These are phyloP conservation scores for Aspergillus sp. DNA, from an alignment of 2,329 filamentous ascomycete genomes.

Conservation along the genomic window DNA sequence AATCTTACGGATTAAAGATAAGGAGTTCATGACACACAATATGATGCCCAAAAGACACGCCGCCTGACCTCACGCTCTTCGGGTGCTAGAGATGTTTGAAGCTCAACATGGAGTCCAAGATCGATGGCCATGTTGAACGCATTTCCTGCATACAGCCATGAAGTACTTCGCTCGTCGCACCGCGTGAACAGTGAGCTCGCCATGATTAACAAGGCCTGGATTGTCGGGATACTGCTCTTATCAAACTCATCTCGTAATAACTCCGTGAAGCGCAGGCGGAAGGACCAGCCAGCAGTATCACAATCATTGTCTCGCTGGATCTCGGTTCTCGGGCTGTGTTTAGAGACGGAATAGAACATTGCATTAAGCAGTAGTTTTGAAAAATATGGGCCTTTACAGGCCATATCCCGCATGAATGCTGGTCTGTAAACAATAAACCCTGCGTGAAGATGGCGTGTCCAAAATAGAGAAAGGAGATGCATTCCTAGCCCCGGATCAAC, in stretches of 20 bases:
- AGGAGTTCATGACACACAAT: not conserved
- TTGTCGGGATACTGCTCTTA: not conserved
- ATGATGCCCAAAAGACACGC: not conserved
- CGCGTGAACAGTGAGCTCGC: not conserved
- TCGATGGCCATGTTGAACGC: not conserved
- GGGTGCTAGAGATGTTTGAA: not conserved
- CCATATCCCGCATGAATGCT: conserved; percentile 22
- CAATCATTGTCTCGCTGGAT: not conserved
- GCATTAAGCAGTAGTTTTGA: conserved; percentile 58
- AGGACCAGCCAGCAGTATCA: not conserved
- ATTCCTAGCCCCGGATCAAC: conserved; percentile 58
- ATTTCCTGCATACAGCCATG: not conserved
- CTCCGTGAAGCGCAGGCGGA: not conserved
- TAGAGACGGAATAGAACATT: conserved; percentile 33
- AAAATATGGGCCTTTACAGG: conserved; percentile 52
- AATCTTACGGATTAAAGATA: not conserved
- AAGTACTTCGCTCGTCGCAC: not conserved
- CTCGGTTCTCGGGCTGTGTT: not conserved
- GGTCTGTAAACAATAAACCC: conserved; percentile 43
- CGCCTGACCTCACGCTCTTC: not conserved
- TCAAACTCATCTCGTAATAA: not conserved
- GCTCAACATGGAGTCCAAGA: not conserved
- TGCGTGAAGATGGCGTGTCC: conserved; percentile 59
- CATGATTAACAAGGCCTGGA: not conserved
- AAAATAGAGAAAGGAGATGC: conserved; percentile 57